Evolutionary conservation across 495 filamentous ascomycete species (phyloP).

Genomic region (Patellaria atrata): DNA sequence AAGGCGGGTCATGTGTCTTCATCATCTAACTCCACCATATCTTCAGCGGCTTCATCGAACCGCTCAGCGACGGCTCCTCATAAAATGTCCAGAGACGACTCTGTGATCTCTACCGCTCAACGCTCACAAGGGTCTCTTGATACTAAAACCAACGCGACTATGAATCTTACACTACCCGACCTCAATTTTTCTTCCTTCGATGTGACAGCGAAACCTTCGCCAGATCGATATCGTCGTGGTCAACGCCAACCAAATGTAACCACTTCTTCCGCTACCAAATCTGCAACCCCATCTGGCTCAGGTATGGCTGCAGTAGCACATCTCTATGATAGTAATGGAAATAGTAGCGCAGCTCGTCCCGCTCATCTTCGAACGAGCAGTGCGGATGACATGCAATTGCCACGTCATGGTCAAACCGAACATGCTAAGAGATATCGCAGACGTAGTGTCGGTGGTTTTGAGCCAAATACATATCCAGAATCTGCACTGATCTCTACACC

Average conservation of each 20-base stretch:
- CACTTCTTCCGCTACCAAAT: constrained; percentile 1
- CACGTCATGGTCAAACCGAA: constrained; percentile 36
- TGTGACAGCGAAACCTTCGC: constrained; percentile 28
- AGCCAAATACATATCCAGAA: constrained; percentile 38
- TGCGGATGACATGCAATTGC: constrained; percentile 38
- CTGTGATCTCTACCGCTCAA: constrained; percentile 27
- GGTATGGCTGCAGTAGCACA: constrained; percentile 31
- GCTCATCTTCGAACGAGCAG: constrained; percentile 31
- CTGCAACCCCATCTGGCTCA: constrained; percentile 26
- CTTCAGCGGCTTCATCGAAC: constrained; percentile 24
- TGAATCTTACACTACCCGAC: constrained; percentile 32
- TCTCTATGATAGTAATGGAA: constrained; percentile 23
- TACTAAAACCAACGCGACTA: constrained; percentile 27
- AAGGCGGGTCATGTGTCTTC: constrained; percentile 18
- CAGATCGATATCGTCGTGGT: constrained; percentile 52
- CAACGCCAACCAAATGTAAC: constrained; percentile 36
- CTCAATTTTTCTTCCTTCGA: constrained; percentile 35
- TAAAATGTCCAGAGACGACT: constrained; percentile 24
- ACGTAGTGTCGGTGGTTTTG: constrained; percentile 70
- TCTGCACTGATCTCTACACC: no score
- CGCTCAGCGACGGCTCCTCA: constrained; percentile 11
- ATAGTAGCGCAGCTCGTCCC: constrained; percentile 1
- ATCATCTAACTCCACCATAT: constrained; percentile 26
- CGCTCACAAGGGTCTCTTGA: constrained; percentile 31
- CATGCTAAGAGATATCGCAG: constrained; percentile 63